Evolutionary conservation across 441 rosid genomes (phyloP), one percentile per base, ranked within the genome.

Genomic region (Breynia disticha): DNA sequence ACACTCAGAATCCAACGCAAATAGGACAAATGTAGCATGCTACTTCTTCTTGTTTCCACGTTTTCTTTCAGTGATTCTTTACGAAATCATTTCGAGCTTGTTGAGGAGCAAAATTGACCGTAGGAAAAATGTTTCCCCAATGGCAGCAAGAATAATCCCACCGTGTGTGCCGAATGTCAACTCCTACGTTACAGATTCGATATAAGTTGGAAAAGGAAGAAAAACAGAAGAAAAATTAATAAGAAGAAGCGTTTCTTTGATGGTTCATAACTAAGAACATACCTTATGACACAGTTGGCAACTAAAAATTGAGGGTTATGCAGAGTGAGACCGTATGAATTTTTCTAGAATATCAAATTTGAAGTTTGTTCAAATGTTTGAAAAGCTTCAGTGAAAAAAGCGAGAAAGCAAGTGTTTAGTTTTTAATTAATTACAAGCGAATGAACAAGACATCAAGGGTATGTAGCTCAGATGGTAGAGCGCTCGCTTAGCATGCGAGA

Each of bases 401-500:
- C n/a, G n/a, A n/a, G n/a, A n/a, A n/a, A n/a, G n/a, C n/a, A n/a
- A n/a, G n/a, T n/a, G n/a, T n/a, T n/a, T n/a, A n/a, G n/a, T n/a
- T n/a, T n/a, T n/a, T n/a, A n/a, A n/a, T n/a, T n/a, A n/a, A n/a
- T n/a, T n/a, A n/a, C n/a, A n/a, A n/a, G n/a, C n/a, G n/a, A n/a
- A n/a, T n/a, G n/a, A n/a, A n/a, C n/a, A n/a, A n/a, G n/a, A n/a
- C n/a, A n/a, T n/a, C n/a, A 47, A 38, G 90, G 93, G 95, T 90
- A 81, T 84, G 90, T 89, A 83, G 95, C 89, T 83, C 97, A 83
- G 84, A 85, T 90, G 96, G 91, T 90, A 85, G 90, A 90, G 94
- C 90, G 90, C 96, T 87, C 86, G 91, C 87, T 94, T 85, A 81
- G 90, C 96, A 84, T 87, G 94, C 86, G 86, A 90, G 94, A 85